phyloP scores from a whole-genome alignment of 75 land plant species.

The Larix kaempferi region DNA sequence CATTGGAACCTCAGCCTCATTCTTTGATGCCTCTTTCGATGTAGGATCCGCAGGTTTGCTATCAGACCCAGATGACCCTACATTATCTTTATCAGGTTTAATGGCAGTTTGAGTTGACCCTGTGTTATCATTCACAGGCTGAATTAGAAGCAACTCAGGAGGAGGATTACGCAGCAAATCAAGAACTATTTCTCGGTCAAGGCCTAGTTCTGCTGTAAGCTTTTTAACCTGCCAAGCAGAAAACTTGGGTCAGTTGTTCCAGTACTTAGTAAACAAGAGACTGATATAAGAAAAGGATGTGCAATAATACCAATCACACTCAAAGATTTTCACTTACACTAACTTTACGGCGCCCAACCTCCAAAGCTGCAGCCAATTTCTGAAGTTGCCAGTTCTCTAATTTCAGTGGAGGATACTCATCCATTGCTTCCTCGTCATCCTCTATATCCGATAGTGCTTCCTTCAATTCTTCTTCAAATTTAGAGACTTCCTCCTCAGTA shows the following conservation, averaged over 20 bases:
- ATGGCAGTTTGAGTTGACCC: slow-evolving; percentile 36
- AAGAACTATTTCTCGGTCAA: slow-evolving; percentile 82
- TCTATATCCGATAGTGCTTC: slow-evolving; percentile 44
- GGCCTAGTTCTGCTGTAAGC: slow-evolving; percentile 71
- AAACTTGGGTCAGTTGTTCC: neutral
- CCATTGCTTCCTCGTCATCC: slow-evolving; percentile 40
- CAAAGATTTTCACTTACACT: slow-evolving; percentile 41
- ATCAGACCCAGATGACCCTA: slow-evolving; percentile 16
- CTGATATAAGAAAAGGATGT: neutral
- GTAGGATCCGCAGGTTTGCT: slow-evolving; percentile 11
- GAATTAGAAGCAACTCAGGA: slow-evolving; percentile 56
- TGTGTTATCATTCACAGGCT: neutral
- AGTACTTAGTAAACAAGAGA: neutral
- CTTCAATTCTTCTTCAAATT: slow-evolving; percentile 59
- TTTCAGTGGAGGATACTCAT: slow-evolving; percentile 31
- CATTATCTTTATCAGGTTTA: neutral
- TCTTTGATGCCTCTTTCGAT: slow-evolving; percentile 7
- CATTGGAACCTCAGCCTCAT: slow-evolving; percentile 26
- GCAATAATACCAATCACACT: neutral
- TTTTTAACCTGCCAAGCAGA: slow-evolving; percentile 56
- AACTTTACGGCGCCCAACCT: slow-evolving; percentile 70
- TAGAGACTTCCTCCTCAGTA: slow-evolving; percentile 62
- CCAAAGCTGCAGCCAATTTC: slow-evolving; percentile 67
- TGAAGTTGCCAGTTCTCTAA: slow-evolving; percentile 82
- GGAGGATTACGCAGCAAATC: slow-evolving; percentile 84